Percentiles rank a stretch among this genome's conserved stretches.
Evolutionary conservation across 805 yeast genomes (phyloP).

Genomic region (Nakazawaea wickerhamii): DNA sequence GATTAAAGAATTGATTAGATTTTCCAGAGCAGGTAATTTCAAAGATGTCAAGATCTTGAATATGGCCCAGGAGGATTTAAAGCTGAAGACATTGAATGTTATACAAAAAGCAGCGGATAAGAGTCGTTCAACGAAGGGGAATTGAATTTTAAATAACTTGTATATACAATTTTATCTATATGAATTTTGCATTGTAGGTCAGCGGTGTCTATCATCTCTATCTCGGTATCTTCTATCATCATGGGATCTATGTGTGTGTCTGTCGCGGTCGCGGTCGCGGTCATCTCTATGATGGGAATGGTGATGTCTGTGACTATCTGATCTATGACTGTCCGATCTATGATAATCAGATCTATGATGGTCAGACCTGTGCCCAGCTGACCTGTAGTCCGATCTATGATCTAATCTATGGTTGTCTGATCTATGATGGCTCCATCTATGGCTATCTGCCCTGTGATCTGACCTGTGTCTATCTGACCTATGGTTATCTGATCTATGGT

Average conservation of each 20-base stretch:
- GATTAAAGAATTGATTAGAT: slow-evolving; percentile 24
- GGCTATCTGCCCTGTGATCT: no score
- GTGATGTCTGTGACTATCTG: background rate
- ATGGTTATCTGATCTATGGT: no score
- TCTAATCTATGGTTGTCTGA: no score
- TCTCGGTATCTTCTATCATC: background rate
- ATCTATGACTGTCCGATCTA: no score
- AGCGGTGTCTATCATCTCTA: background rate
- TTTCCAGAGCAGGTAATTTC: slow-evolving; percentile 25
- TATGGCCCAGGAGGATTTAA: slow-evolving; percentile 31
- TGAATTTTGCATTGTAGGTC: background rate
- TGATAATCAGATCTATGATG: no score
- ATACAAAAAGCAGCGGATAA: slow-evolving; percentile 24
- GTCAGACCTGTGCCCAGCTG: no score
- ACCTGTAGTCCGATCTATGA: no score
- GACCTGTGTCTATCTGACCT: no score
- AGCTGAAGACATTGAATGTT: slow-evolving; percentile 22
- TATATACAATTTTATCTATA: background rate
- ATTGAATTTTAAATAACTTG: background rate
- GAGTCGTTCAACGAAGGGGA: slow-evolving; percentile 14
- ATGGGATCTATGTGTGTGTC: background rate
- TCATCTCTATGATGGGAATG: slow-evolving; percentile 1
- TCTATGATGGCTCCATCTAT: no score
- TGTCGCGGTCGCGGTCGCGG: background rate
- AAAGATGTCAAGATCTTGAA: slow-evolving; percentile 23